Conservation (phyloP, 1,284 basidiomycete genomes). For the Leccinum insolens region DNA sequence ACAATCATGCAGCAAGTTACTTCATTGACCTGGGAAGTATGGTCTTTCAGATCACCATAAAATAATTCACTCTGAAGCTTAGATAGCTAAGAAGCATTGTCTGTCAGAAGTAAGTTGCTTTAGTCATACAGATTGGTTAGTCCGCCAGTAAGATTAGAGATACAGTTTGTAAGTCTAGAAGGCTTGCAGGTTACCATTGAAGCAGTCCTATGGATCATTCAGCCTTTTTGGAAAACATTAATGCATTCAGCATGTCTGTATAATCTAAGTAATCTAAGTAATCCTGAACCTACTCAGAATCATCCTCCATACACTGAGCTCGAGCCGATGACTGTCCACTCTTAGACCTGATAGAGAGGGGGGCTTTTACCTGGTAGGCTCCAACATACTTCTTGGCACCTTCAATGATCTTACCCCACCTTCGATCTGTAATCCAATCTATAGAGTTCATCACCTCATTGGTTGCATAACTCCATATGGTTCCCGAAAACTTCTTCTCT, state of each 20-base stretch:
- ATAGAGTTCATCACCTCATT: neutral
- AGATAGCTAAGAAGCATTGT: too few relatives aligned
- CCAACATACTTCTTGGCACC: neutral
- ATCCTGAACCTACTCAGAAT: neutral
- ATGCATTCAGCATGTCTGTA: neutral
- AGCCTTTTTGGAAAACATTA: neutral
- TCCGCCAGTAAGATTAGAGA: neutral
- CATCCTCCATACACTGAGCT: neutral
- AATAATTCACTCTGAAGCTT: neutral
- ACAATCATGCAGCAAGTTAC: too few relatives aligned
- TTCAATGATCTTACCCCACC: neutral
- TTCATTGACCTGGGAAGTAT: too few relatives aligned
- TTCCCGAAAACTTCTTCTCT: too few relatives aligned
- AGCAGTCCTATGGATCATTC: neutral
- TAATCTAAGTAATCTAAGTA: neutral
- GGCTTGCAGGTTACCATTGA: neutral
- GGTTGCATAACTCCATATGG: too few relatives aligned
- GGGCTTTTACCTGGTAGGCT: neutral
- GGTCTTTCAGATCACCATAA: neutral
- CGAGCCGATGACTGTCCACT: neutral
- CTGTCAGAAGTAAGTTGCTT: too few relatives aligned
- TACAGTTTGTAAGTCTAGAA: neutral
- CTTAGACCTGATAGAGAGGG: neutral
- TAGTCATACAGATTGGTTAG: neutral
- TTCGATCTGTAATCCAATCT: neutral